Conservation (phyloP, 495 filamentous ascomycete genomes). For the Podospora didyma region DNA sequence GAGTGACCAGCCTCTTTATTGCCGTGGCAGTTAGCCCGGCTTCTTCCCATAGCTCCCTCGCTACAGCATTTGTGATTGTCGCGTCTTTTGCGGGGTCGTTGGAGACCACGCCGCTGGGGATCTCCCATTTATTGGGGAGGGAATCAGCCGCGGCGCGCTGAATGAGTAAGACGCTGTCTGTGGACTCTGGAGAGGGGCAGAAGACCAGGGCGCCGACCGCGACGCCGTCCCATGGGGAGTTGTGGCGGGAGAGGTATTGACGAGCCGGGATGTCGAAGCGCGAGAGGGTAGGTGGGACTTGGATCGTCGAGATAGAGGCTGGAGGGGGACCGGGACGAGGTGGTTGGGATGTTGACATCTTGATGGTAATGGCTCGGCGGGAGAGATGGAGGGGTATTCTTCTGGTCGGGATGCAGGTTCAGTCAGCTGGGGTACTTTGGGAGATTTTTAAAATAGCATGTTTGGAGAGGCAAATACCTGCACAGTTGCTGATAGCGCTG, state of each 20-base stretch:
- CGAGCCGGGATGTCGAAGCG: neutral
- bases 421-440: too few relatives aligned
- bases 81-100: neutral
- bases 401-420: too few relatives aligned
- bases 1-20: neutral
- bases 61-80: neutral
- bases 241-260: neutral
- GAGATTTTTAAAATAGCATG: too few relatives aligned
- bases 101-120: neutral
- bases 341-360: neutral
- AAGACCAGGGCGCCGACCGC: neutral
- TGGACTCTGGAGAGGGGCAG: neutral
- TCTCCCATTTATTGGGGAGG: neutral
- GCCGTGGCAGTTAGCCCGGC: neutral
- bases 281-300: neutral
- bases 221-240: neutral
- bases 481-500: too few relatives aligned
- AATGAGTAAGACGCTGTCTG: neutral
- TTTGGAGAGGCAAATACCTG: too few relatives aligned
- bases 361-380: neutral
- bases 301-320: neutral
- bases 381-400: neutral
- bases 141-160: neutral
- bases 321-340: neutral
- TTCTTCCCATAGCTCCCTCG: neutral